These are phyloP conservation scores for Anaeromyces robustus DNA, from an alignment of 192 early-diverging fungal species.

Conservation along the genomic window DNA sequence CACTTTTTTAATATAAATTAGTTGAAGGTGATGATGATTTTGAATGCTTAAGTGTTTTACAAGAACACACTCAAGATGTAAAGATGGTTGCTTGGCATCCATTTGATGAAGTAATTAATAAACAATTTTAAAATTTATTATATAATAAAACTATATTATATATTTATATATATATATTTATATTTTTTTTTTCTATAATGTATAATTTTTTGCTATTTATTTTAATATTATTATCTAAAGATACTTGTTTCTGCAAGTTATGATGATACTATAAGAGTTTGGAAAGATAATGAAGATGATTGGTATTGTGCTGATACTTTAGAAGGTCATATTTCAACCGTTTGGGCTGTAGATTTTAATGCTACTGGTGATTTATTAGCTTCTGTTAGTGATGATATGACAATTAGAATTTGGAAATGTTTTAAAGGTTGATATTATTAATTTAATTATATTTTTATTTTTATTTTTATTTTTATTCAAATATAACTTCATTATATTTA, in stretches of 20 bases:
- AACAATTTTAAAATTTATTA: too few relatives aligned
- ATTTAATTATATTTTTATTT: too few relatives aligned
- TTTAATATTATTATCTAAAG: conserved; percentile 7
- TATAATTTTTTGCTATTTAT: neutral
- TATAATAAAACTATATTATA: too few relatives aligned
- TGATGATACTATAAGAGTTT: conserved; percentile 87
- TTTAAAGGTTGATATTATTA: too few relatives aligned
- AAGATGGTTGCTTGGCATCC: conserved; percentile 93
- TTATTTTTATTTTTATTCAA: too few relatives aligned
- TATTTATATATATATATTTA: too few relatives aligned
- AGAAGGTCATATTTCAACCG: conserved; percentile 71
- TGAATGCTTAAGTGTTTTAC: conserved; percentile 84
- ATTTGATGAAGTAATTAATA: conserved; percentile 48
- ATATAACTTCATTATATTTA: too few relatives aligned
- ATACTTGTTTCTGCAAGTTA: conserved; percentile 76
- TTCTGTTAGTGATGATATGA: conserved; percentile 77
- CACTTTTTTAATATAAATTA: too few relatives aligned
- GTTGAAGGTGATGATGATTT: conserved; percentile 57
- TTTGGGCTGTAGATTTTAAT: conserved; percentile 87
- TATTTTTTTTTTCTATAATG: too few relatives aligned
- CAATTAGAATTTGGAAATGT: conserved; percentile 62
- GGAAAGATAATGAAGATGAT: conserved; percentile 81
- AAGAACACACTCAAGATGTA: conserved; percentile 93
- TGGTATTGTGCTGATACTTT: conserved; percentile 85
- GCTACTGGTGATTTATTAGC: conserved; percentile 24